Conservation (phyloP, 2,329 filamentous ascomycete genomes). For the Hypoxylon rubiginosum region DNA sequence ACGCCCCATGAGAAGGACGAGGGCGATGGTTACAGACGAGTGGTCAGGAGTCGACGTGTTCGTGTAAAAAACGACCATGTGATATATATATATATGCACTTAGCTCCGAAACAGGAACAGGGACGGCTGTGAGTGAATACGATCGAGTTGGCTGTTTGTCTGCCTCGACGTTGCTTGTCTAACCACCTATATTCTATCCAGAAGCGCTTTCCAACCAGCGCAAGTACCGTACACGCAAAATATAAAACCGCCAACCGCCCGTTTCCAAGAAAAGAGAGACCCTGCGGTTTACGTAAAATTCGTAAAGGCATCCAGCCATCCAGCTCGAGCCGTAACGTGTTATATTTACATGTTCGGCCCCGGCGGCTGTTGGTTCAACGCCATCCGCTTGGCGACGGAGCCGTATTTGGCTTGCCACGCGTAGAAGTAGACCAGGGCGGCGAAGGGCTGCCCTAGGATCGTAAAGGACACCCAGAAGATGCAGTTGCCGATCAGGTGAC, state of each 20-base stretch:
- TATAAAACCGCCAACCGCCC: not conserved
- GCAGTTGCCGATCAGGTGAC: slow-evolving; percentile 87
- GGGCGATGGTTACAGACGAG: no score
- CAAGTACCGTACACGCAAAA: slow-evolving; percentile 2
- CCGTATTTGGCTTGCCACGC: slow-evolving; percentile 99
- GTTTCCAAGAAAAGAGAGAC: no score
- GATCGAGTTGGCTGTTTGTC: slow-evolving; percentile 8
- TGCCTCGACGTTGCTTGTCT: slow-evolving; percentile 15
- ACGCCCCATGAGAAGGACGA: no score
- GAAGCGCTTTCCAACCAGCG: not conserved
- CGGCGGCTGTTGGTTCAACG: slow-evolving; percentile 18
- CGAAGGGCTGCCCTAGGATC: slow-evolving; percentile 92
- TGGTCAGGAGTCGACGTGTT: no score
- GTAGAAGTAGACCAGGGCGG: slow-evolving; percentile 94
- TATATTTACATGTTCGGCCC: slow-evolving; percentile 7
- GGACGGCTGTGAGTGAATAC: not conserved
- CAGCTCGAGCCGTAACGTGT: not conserved
- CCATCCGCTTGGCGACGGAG: slow-evolving; percentile 70
- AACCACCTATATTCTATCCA: slow-evolving; percentile 11
- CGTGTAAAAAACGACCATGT: no score
- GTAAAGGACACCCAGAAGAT: slow-evolving; percentile 99
- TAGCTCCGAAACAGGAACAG: not conserved
- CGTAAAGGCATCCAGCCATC: not conserved
- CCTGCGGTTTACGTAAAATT: not conserved
- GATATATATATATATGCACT: no score